Evolutionary conservation across 2,329 filamentous ascomycete species (phyloP).

Genomic region (Stagonosporopsis cucurbitacearum): DNA sequence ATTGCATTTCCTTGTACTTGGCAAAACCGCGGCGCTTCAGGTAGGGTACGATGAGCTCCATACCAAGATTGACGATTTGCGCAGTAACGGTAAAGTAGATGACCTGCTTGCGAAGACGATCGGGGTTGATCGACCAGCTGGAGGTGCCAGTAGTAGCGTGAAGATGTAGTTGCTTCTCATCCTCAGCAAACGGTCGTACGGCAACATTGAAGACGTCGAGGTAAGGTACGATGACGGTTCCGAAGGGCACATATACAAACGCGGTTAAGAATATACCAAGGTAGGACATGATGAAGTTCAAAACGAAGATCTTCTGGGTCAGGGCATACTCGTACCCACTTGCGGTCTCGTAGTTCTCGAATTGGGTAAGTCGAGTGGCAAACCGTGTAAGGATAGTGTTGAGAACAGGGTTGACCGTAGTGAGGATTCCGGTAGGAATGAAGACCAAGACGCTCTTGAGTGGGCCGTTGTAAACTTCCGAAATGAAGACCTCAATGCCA

Average conservation of each 20-base stretch:
- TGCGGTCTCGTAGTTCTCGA: constrained; percentile 91
- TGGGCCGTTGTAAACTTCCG: constrained; percentile 88
- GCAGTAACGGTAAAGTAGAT: constrained; percentile 96
- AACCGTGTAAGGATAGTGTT: constrained; percentile 76
- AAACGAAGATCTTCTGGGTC: constrained; percentile 90
- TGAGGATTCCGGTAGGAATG: constrained; percentile 87
- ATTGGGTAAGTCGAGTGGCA: constrained; percentile 77
- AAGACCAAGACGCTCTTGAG: constrained; percentile 86
- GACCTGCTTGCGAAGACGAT: constrained; percentile 85
- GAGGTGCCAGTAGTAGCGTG: constrained; percentile 55
- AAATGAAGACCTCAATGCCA: constrained; percentile 93
- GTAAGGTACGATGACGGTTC: constrained; percentile 80
- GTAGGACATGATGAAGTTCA: constrained; percentile 97
- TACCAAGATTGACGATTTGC: constrained; percentile 83
- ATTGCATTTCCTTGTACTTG: constrained; percentile 79
- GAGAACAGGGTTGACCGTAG: constrained; percentile 78
- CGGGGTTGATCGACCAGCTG: constrained; percentile 79
- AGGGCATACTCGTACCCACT: constrained; percentile 83
- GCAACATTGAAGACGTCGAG: constrained; percentile 80
- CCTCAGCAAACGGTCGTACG: constrained; percentile 75
- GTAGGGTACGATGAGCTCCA: constrained; percentile 86
- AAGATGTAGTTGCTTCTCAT: constrained; percentile 71
- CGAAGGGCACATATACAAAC: constrained; percentile 94
- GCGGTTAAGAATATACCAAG: constrained; percentile 84
- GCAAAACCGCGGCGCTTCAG: constrained; percentile 78